phyloP scores from a whole-genome alignment of 768 basidiomycete species.

The Naematelia aurantialba region DNA sequence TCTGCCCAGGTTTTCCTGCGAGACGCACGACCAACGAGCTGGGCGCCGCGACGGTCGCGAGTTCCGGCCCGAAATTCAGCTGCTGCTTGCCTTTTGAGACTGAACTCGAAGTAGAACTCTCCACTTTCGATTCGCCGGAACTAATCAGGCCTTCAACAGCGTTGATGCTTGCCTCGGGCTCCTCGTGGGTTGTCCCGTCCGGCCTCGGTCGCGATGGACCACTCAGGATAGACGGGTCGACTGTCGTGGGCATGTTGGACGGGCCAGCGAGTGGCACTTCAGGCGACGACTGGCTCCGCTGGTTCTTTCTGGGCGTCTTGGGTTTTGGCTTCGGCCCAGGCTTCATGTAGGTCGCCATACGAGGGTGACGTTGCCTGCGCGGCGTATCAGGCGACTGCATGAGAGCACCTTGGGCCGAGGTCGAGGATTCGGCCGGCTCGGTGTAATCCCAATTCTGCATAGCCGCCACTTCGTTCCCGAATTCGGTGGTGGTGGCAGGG shows the following conservation, averaged over 20 bases:
- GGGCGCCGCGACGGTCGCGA: not conserved
- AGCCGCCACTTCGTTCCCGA: not conserved
- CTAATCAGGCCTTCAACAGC: not conserved
- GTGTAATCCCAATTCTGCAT: not conserved
- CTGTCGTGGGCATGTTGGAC: constrained; percentile 6
- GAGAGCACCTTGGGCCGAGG: not conserved
- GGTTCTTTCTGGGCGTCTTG: constrained; percentile 35
- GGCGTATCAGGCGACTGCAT: constrained; percentile 4
- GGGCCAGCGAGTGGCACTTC: constrained; percentile 7
- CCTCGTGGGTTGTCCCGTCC: no score
- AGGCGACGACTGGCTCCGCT: constrained; percentile 4
- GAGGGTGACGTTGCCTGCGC: constrained; percentile 16
- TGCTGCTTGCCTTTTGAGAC: not conserved
- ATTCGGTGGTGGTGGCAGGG: not conserved
- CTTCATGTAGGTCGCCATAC: constrained; percentile 40
- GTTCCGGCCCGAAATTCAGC: not conserved
- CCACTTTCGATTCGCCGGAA: not conserved
- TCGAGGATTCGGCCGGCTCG: not conserved
- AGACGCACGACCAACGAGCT: not conserved
- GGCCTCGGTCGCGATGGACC: not conserved
- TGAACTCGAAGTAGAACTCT: not conserved
- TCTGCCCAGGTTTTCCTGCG: constrained; percentile 4
- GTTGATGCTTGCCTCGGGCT: not conserved
- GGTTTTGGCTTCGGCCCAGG: constrained; percentile 51
- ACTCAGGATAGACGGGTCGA: not conserved